Base-by-base conservation (phyloP, 768 basidiomycete genomes). In the Kwoniella botswanensis region DNA sequence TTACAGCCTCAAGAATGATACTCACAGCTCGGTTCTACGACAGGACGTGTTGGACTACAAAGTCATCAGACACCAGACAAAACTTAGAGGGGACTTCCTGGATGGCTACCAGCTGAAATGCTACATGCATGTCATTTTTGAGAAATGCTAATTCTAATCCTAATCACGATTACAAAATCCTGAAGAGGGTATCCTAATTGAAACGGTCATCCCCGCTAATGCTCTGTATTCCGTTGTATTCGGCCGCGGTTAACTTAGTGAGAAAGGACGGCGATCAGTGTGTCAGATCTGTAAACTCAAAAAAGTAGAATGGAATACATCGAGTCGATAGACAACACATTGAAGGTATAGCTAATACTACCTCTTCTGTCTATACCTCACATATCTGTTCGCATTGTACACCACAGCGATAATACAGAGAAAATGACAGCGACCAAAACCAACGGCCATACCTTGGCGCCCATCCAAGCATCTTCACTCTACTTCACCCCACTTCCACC, bases 401-500 rank as follows among this genome's bases (percentile, higher is more conserved):
- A 59, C 13, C 50, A 21, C 50, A 29, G 4, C 43, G 15, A 18
- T 17, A 2, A 21, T 12, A 41, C 50, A 17, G 0, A 0, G 2
- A 54, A 26, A 21, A 65, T 65, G 64, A 42, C 64, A 52, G 41
- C 55, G 0, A 41, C 54, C 22, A 57, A 65, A 56, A 52, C 26
- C 43, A 58, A 58, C 42, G 55, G 56, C 42, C 55, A 58, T 35
- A 44, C 44, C 18, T 52, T 52, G 29, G 73, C 68, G 17, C 65
- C 68, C 10, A 62, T 72, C 13, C 59, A 66, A 41, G 76, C 78
- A 21, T 70, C 74, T 7, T 72, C 73, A 42, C 74, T 80, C 44
- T 80, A 60, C 71, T 77, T 80, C 67, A 68, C 71, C 24, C 79
- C 79, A 50, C 61, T 79, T 4, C 76, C 78, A 12, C 68, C 78